Base-by-base conservation (phyloP, 257 asterid species). In the Hygrophila difformis region DNA sequence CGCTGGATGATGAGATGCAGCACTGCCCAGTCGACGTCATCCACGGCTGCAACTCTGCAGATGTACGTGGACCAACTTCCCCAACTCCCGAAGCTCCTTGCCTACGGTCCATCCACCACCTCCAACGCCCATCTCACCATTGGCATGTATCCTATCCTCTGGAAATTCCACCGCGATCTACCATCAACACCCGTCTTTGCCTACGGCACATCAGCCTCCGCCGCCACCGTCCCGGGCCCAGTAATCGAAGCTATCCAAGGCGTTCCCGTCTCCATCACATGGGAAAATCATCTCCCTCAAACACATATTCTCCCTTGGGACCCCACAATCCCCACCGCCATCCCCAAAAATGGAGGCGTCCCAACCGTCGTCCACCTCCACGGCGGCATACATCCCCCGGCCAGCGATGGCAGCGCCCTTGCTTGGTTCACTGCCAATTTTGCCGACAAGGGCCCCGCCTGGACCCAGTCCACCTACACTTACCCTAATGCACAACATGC, bases 261-360 rank as follows among this genome's bases (percentile, higher is more conserved):
- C 6, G 37, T 31, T 5, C 11, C 37, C 12, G 11, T 23, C 12
- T 15, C 47, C 47, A 16, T 41, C 8, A 15, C 47, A 2, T 41
- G 47, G 47, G 47, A 41, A 4, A 41, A 41, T 41, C 47, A 41
- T 16, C 47, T 41, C 19, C 47, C 47, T 13, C 47, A 4, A 41
- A 41, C 3, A 8, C 47, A 41, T 23, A n/a, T 41, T 14, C 47
- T 41, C 20, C 19, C 47, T 8, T 41, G 47, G 47, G 47, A 41
- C 23, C 47, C 21, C 5, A 41, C 47, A 1, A 41, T 41, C 47
- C 1, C 47, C 47, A 41, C 47, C 1, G 20, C 21, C 19, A 41
- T 41, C 5, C 47, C 47, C 47, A 41, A 41, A 15, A 15, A 6
- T 12, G 47, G 47, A 5, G 47, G 47, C 2, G 47, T 41, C 19